Conservation (phyloP, 495 filamentous ascomycete species). For the Aspergillus incahuasiensis region DNA sequence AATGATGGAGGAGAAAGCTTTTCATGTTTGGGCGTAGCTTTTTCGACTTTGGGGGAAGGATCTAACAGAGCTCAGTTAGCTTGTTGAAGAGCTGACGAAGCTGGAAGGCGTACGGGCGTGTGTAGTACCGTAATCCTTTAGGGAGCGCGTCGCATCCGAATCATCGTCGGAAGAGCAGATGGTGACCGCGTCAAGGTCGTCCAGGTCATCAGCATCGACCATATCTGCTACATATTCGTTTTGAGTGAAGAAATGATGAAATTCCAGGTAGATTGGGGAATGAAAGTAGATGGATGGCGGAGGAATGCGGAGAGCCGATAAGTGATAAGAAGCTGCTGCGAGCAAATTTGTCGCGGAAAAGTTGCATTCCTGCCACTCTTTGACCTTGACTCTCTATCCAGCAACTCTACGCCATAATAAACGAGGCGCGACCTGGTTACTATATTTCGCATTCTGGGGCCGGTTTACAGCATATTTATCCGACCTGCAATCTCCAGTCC, state of each 20-base stretch:
- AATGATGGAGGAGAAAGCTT: background rate
- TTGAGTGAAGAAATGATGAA: background rate
- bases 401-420: background rate
- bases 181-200: conserved; percentile 22
- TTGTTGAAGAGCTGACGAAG: background rate
- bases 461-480: background rate
- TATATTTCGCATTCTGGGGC: too few relatives aligned
- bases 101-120: conserved; percentile 13
- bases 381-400: background rate
- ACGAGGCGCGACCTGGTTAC: too few relatives aligned
- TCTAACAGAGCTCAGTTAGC: background rate
- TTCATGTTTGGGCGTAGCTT: background rate
- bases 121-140: conserved; percentile 3
- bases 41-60: background rate
- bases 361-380: conserved; percentile 4
- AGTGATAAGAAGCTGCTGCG: conserved; percentile 14
- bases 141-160: conserved; percentile 28
- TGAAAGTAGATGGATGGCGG: background rate
- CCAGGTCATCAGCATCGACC: conserved; percentile 19
- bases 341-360: conserved; percentile 15
- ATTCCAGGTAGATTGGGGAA: background rate
- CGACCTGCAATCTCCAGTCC: background rate
- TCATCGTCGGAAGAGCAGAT: conserved; percentile 41
- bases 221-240: conserved; percentile 6
- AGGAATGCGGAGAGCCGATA: conserved; percentile 12